Evolutionary conservation across 129 eudicot species (phyloP), one percentile per base, ranked within the genome.

Genomic region (Centrapalus pauciflorus): DNA sequence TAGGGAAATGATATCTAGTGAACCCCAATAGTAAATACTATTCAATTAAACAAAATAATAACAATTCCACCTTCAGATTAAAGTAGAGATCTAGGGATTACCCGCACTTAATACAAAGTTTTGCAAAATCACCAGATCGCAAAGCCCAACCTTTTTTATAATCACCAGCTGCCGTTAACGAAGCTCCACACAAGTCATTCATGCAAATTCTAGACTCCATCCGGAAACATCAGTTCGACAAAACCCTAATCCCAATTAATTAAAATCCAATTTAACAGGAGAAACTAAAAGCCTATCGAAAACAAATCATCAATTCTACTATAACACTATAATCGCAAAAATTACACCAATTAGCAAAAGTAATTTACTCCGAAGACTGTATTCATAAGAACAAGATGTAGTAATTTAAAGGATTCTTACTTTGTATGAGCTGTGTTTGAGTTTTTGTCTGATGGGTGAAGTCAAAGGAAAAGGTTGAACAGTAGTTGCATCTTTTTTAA

Each of bases 31-130:
- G 28, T 24, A 51, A 61, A 34, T 9, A 38, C 1, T 35, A 8
- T 28, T 28, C 10, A 1, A 1, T 28, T 30, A 24, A 29, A 56
- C 23, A 12, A 56, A 28, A 20, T 49, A 6, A 28, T 4, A 7
- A n/a, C n/a, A n/a, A 45, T 45, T 28, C 40, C 14, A 64, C 28
- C 41, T 34, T 34, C 38, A 68, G 12, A 67, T 52, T 3, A 52
- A 57, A 43, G 37, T 10, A 40, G 69, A 55, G 75, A 67, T 67
- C 34, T 30, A 34, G n/a, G 52, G 65, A 40, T 70, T 79, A 93
- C 99, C 99, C 96, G 88, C 96, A 93, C 30, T 72, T 78, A 62
- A 50, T 35, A 76, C 99, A 93, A 49, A 93, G 95, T 68, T 68
- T 61, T 12, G 96, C 90, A 66, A 70, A 84, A 55, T 73, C 96